Conservation (phyloP, 1,284 basidiomycete genomes). For the Xerocomus alliaceus region DNA sequence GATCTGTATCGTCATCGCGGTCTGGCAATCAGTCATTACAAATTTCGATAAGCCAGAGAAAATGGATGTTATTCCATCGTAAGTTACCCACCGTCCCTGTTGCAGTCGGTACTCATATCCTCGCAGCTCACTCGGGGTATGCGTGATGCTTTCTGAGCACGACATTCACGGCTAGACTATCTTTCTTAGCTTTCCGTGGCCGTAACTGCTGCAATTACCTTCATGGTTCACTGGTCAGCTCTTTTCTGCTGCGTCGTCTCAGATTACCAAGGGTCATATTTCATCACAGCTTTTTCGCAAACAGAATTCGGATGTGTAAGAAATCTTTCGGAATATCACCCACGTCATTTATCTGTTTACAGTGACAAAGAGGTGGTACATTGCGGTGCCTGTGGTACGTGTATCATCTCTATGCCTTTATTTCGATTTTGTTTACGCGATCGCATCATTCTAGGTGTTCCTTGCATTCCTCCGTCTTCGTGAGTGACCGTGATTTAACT, state of each 20-base stretch:
- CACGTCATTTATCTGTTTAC: slow-evolving; percentile 11
- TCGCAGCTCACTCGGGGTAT: slow-evolving; percentile 36
- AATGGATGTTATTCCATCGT: slow-evolving; percentile 42
- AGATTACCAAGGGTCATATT: neutral
- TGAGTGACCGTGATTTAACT: slow-evolving; percentile 20
- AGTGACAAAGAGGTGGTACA: slow-evolving; percentile 44
- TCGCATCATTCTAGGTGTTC: slow-evolving; percentile 22
- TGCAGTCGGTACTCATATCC: neutral
- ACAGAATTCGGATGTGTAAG: slow-evolving; percentile 42
- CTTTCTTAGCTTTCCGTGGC: slow-evolving; percentile 38
- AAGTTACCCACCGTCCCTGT: neutral
- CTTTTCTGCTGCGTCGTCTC: neutral
- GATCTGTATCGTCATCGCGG: slow-evolving; percentile 33
- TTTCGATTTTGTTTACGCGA: neutral
- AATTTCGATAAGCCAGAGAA: slow-evolving; percentile 33
- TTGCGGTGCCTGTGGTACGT: slow-evolving; percentile 40
- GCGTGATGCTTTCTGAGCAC: neutral
- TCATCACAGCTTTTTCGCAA: slow-evolving; percentile 39
- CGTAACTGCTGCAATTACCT: slow-evolving; percentile 37
- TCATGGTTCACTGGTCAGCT: slow-evolving; percentile 42
- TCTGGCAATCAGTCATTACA: slow-evolving; percentile 39
- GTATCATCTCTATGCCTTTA: neutral
- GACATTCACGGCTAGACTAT: neutral
- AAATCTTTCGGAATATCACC: neutral
- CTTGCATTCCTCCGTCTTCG: slow-evolving; percentile 43